Percentiles rank a stretch among this genome's conserved stretches.
Evolutionary conservation across 805 yeast species (phyloP).

Genomic region (Spencermartinsiella europaea): DNA sequence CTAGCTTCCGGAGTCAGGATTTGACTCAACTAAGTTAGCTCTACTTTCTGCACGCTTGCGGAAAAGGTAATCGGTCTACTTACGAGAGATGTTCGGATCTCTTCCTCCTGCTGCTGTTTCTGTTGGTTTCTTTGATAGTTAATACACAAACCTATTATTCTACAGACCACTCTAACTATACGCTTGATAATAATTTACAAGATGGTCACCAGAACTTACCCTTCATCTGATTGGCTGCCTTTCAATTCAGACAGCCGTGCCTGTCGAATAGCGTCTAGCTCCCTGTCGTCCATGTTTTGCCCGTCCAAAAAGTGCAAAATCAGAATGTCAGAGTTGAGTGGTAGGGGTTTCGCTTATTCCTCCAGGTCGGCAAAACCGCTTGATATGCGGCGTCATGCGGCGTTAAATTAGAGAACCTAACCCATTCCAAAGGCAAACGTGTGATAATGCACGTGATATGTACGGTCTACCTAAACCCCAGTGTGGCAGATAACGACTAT

Average conservation of each 20-base stretch:
- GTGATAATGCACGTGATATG: too few species aligned
- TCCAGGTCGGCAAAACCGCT: too few species aligned
- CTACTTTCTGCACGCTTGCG: too few species aligned
- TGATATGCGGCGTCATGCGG: too few species aligned
- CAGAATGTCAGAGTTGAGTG: too few species aligned
- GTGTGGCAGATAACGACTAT: too few species aligned
- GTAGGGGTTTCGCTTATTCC: too few species aligned
- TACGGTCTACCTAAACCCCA: too few species aligned
- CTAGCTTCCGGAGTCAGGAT: constrained; percentile 78
- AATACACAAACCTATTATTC: background rate
- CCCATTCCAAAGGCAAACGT: too few species aligned
- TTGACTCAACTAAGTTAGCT: constrained; percentile 46
- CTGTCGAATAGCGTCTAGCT: constrained; percentile 82
- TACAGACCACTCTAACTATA: background rate
- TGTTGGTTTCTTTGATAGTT: background rate
- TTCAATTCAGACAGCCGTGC: constrained; percentile 88
- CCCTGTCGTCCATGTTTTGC: constrained; percentile 75
- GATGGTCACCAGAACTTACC: constrained; percentile 12
- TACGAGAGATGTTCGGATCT: constrained; percentile 34
- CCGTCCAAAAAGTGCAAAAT: too few species aligned
- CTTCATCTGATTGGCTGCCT: constrained; percentile 30
- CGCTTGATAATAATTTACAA: background rate
- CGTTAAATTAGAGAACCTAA: too few species aligned
- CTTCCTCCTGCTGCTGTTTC: constrained; percentile 31
- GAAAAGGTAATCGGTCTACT: constrained; percentile 8